Evolutionary conservation across 257 asterid genomes (phyloP), one percentile per base, ranked within the genome.

Genomic region (Solanum lycopersicoides): DNA sequence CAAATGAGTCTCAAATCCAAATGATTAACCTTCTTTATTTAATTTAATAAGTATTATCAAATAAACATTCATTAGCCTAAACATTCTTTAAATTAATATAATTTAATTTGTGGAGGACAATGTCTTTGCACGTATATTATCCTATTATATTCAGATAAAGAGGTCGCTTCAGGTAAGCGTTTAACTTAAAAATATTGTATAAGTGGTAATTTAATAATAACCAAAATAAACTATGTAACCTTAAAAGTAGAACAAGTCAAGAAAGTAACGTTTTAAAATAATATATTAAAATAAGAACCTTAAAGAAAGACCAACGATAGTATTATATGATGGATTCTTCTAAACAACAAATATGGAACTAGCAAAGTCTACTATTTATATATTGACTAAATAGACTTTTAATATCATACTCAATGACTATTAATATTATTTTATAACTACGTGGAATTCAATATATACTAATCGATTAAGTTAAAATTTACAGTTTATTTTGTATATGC

Each of bases 161-260:
- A 21, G 0, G 2, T 21, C 10, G 6, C 2, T 60, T 21, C 14
- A 21, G 2, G 1, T 21, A 21, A 4, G 0, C 0, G 0, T 2
- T 59, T 21, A 1, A 59, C 12, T 59, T 3, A 25, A n/a, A 12
- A 47, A 4, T 77, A 14, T 77, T 8, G 15, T 15, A 9, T 14
- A 44, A 25, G 16, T 44, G 15, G 5, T 15, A 77, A 77, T 77
- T 77, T 44, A 21, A 74, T 73, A 74, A 74, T 73, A 74, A 39
- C 3, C n/a, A 9, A 2, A 72, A 4, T 16, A 72, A 34, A 18
- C 2, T 34, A 34, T 72, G 34, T 2, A 77, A 77, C 39, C 25
- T 13, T 25, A 25, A 44, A 44, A 77, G 32, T 21, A 39, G 13
- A 30, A 75, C 32, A 45, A 45, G 13, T 12, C n/a, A 23, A n/a